Evolutionary conservation across 371 early-diverging fungal genomes (phyloP), one percentile per base, ranked within the genome.

Genomic region (Mortierella sp.): DNA sequence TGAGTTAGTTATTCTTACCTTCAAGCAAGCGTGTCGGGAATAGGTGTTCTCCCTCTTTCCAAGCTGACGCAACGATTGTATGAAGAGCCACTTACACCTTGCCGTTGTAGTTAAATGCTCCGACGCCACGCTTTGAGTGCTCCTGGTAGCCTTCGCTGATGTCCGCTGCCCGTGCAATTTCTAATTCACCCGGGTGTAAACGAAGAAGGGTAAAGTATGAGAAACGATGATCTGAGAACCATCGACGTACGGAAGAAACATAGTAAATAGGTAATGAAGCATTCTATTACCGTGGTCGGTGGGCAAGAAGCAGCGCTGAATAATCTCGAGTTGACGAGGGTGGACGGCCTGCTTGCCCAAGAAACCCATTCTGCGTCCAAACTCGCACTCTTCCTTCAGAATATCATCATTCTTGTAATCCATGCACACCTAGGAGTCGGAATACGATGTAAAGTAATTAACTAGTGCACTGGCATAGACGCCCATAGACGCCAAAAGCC

Each of bases 301-400:
- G 14, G 98, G 98, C 73, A 94, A 81, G 85, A 96, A 98, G 50
- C 82, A 81, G 31, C 88, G 81, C 74, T 98, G 97, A 75, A 98
- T 97, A 11, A 90, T 90, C 28, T 95, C 94, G 28, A 98, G 91
- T 82, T 98, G 98, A 10, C 90, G 90, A 40, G 98, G 98, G 80
- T 98, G 98, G 72, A 98, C 96, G 3, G 97, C 97, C 70, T 87
- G 88, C 74, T 98, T 98, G 72, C 98, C 98, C 37, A 96, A 93
- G 89, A 97, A 98, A 8, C 98, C 98, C 94, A 97, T 96, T 71
- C 94, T 90, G 34, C 94, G 92, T 1, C 97, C 98, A 87, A 97
- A 96, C 44, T 83, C 86, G 82, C 96, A 95, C 88, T 98, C 98
- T 55, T 95, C 96, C 26, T 76, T 76, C 85, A 97, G 86, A 50